Percentiles rank a stretch among this genome's conserved stretches.
These are phyloP conservation scores for Herpomyces periplanetae DNA, from an alignment of 2,329 filamentous ascomycete genomes.

Conservation along the genomic window DNA sequence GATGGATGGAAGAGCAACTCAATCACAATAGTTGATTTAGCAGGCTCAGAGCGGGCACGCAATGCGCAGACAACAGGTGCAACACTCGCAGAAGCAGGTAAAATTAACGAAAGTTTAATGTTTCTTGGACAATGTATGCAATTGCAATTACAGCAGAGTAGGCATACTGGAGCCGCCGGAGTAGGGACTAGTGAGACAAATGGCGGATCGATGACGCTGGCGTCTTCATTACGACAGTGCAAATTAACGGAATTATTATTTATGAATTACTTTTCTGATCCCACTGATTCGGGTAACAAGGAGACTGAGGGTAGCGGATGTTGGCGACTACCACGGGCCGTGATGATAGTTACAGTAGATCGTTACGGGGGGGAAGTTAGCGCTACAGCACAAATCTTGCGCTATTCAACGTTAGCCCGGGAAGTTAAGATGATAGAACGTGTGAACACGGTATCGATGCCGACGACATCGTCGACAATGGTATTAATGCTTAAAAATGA, in stretches of 20 bases:
- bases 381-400: conserved; percentile 71
- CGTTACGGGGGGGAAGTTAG: conserved; percentile 80
- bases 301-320: conserved; percentile 9
- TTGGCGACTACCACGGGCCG: conserved; percentile 38
- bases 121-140: conserved; percentile 87
- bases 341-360: conserved; percentile 90
- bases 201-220: too few species aligned
- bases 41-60: conserved; percentile 52
- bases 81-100: conserved; percentile 71
- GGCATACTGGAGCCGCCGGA: too few species aligned
- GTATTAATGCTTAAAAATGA: background rate
- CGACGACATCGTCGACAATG: conserved; percentile 7
- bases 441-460: conserved; percentile 6
- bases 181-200: too few species aligned
- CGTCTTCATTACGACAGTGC: conserved; percentile 22
- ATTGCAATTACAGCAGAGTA: too few species aligned
- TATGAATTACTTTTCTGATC: conserved; percentile 11
- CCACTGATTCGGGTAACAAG: conserved; percentile 10
- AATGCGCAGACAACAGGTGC: conserved; percentile 77
- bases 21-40: conserved; percentile 60
- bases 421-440: conserved; percentile 31
- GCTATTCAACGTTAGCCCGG: conserved; percentile 64
- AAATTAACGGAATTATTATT: conserved; percentile 14
- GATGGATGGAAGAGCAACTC: conserved; percentile 32
- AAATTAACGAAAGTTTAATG: conserved; percentile 96